Evolutionary conservation across 768 basidiomycete genomes (phyloP), one percentile per base, ranked within the genome.

Genomic region (Tylopilus balloui): DNA sequence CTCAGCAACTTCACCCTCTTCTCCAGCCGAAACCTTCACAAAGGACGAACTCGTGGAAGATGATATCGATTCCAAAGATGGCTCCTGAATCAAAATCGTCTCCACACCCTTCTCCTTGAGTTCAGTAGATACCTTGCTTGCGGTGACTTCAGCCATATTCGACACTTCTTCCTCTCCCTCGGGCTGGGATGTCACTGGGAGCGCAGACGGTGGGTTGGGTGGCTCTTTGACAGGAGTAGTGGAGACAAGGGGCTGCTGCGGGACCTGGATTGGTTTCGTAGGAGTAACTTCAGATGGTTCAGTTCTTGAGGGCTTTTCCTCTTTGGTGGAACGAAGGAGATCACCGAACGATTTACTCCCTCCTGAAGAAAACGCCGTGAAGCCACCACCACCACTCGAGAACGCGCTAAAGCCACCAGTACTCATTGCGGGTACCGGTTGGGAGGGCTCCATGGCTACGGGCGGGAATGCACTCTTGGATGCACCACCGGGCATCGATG

Each of bases 291-390:
- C 62, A 17, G 62, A 53, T 14, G 47, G 28, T 20, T 47, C 51
- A 21, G 28, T 20, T 20, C 61, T 62, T 10, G 60, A 52, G 7
- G 62, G 53, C 28, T 69, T 46, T 50, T 3, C 29, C 12, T 40
- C 60, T 38, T 66, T 69, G 37, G 58, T 69, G 14, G 54, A 63
- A 60, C 80, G 77, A 49, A 87, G 66, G 39, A 88, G 59, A 24
- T 87, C 81, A n/a, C 71, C 65, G 55, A 85, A 90, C 1, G 86
- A 78, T 55, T 75, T 78, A 29, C 70, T 68, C 1, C 69, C 51
- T 4, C 75, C 74, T 13, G 58, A 53, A 8, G 76, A 73, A 55
- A 82, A 81, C 0, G 79, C 75, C 28, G 73, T 58, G 55, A 85
- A 85, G 3, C 73, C 81, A 24, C 75, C 69, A 2, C 67, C 58